Evolutionary conservation across 345 rosid genomes (phyloP), one percentile per base, ranked within the genome.

Genomic region (Conringia planisiliqua): DNA sequence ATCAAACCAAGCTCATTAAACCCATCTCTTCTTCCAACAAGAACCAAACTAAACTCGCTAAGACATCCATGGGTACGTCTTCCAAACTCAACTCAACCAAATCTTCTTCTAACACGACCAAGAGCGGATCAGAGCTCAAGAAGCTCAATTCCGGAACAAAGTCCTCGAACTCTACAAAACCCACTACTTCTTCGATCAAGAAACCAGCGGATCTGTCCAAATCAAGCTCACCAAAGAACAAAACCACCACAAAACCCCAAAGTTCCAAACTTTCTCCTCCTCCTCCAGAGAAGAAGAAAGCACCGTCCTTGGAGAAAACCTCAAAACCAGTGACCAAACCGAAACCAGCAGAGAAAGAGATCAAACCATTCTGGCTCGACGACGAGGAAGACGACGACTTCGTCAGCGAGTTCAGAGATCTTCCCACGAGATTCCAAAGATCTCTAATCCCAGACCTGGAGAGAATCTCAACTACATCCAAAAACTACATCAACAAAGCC

Each of bases 371-470:
- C 56, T 87, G 91, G 96, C 55, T 87, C 2, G 92, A 89, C 14
- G 77, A 86, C 36, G 92, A 79, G 0, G 87, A 85, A 13, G 90
- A 86, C 7, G 83, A 83, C 10, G 96, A 90, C 73, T 79, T 92
- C 44, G 88, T 87, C 0, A 27, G 80, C 0, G 97, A 89, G 69
- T 88, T 92, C 80, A 85, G 93, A 83, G 90, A 88, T 70, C 91
- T 96, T 2, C 97, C 94, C 0, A 75, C 72, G 27, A 89, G 70
- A 67, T 89, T 96, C 83, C 98, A 90, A 47, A 81, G 85, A 76
- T 81, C 89, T 0, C 62, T 96, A 3, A 8, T 90, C 13, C 99
- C 98, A 42, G 97, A 96, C 83, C 86, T 92, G 1, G 96, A 90
- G 58, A 82, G 71, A 81, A 84, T 96, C 87, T 92, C 98, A 56